Conservation (phyloP, 1,139 yeast genomes). For the Saccharomyces hybrid region DNA sequence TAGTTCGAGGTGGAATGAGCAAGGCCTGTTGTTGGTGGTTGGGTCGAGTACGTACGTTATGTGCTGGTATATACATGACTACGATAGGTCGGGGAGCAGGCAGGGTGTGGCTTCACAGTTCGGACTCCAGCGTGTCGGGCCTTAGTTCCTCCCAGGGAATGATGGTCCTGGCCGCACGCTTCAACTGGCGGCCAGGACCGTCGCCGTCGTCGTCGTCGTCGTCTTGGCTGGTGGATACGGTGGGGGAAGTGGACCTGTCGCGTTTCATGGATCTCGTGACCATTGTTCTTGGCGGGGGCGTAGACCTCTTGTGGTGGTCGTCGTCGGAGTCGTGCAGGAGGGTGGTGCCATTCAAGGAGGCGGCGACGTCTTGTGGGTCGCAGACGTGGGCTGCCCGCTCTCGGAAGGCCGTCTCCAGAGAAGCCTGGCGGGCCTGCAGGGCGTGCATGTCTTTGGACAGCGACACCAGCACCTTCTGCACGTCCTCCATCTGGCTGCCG, state of each 20-base stretch:
- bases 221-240: neutral
- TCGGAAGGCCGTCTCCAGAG: constrained; percentile 11
- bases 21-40: neutral
- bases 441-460: constrained; percentile 12
- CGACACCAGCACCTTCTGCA: constrained; percentile 10
- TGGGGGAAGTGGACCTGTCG: neutral
- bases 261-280: constrained; percentile 1
- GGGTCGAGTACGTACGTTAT: neutral
- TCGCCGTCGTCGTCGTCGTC: neutral
- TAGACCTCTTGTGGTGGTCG: neutral
- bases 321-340: constrained; percentile 2
- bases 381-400: constrained; percentile 1
- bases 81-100: neutral
- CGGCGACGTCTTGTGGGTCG: neutral
- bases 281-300: neutral
- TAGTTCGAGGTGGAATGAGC: neutral
- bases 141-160: constrained; percentile 27
- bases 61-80: neutral
- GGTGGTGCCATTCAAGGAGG: constrained; percentile 7
- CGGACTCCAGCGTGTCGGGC: neutral
- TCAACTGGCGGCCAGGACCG: constrained; percentile 3
- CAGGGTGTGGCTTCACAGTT: neutral
- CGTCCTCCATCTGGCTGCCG: constrained; percentile 13
- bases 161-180: constrained; percentile 15
- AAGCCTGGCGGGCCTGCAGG: constrained; percentile 10